These are phyloP conservation scores for Mucor saturninus DNA, from an alignment of 371 early-diverging fungal genomes.

Conservation along the genomic window DNA sequence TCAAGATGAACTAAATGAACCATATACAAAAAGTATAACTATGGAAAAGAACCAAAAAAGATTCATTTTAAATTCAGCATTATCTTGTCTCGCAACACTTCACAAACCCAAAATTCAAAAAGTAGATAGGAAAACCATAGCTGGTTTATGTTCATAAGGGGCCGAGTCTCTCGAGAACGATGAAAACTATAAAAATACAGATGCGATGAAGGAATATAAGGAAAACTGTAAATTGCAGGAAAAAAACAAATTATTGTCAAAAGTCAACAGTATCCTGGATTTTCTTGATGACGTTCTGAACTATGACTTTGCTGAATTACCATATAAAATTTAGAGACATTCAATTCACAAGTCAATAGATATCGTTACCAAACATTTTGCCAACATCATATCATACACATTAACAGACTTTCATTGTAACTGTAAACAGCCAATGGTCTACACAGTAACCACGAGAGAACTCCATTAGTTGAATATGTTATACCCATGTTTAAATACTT, in stretches of 20 bases:
- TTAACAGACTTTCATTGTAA: slow-evolving; percentile 28
- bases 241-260: not conserved
- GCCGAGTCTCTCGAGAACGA: slow-evolving; percentile 6
- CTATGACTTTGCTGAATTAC: slow-evolving; percentile 14
- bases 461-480: slow-evolving; percentile 30
- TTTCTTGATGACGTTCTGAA: slow-evolving; percentile 1
- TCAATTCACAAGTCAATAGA: slow-evolving; percentile 4
- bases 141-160: slow-evolving; percentile 9
- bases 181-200: slow-evolving; percentile 2
- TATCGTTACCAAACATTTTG: slow-evolving; percentile 8
- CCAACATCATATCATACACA: slow-evolving; percentile 16
- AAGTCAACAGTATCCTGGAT: not conserved
- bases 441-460: slow-evolving; percentile 24
- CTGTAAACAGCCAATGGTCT: slow-evolving; percentile 19
- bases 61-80: slow-evolving; percentile 15
- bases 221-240: not conserved
- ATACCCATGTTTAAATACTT: slow-evolving; percentile 33
- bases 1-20: too few relatives aligned
- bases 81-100: slow-evolving; percentile 10
- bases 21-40: too few relatives aligned
- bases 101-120: slow-evolving; percentile 17
- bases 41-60: slow-evolving; percentile 17
- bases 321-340: slow-evolving; percentile 10
- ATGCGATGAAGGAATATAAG: slow-evolving; percentile 13
- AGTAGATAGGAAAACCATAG: slow-evolving; percentile 7